Base-by-base conservation (phyloP, 768 basidiomycete genomes). In the Phaffia australis region DNA sequence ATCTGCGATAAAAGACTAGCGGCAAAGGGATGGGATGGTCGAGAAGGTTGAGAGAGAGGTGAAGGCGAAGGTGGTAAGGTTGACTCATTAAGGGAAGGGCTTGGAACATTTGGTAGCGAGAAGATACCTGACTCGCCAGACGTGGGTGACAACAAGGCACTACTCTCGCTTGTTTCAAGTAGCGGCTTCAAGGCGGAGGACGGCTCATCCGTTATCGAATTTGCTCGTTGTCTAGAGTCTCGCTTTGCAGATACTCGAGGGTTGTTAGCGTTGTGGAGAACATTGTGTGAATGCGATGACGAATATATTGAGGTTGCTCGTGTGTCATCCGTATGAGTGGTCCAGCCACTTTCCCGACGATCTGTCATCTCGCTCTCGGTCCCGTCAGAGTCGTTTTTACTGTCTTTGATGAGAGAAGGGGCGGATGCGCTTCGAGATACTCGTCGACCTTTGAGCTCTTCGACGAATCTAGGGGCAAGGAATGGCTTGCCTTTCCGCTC, bases 281-380 rank as follows among this genome's bases (percentile, higher is more conserved):
- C 35, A 5, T 4, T 11, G 11, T 42, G 4, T 42, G 35, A 42
- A 42, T 42, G 35, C 11, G 35, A 42, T 42, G 35, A 76, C 50
- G 83, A 83, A 68, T 79, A 79, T 54, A 82, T 76, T 51, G 85
- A 85, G 9, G 84, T 84, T n/a, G 80, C 73, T 50, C 78, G 74
- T 2, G 83, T 84, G 47, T 82, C 82, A 63, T 83, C 81, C 3
- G 83, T 83, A 5, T 80, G 76, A 56, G 77, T 80, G 14, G 85
- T 85, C 55, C 76, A 75, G 2, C 75, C 75, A 60, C 80, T 81
- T 19, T 77, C 75, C 7, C 77, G 75, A 35, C 78, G 80, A 15
- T 72, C 72, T 14, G 80, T 80, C 60, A 57, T 55, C 69, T 84
- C 84, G 71, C 81, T 83, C 64, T 82, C 84, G 50, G 78, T 81